Evolutionary conservation across 2,329 filamentous ascomycete genomes (phyloP).

Genomic region (Phaeomoniella chlamydospora): DNA sequence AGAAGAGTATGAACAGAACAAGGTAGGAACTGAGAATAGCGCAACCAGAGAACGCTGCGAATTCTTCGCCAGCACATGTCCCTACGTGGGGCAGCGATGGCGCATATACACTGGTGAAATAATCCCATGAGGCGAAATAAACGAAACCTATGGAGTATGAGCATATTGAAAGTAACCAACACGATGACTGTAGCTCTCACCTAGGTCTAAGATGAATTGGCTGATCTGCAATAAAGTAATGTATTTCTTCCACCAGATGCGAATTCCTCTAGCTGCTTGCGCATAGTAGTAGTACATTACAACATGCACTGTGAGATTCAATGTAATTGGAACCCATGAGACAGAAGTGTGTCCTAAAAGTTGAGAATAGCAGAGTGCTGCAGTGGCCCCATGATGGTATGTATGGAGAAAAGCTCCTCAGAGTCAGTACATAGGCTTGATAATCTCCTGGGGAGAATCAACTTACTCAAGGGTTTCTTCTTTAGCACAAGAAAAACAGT

Average conservation of each 20-base stretch:
- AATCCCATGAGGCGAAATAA: conserved; percentile 89
- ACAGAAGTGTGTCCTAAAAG: conserved; percentile 75
- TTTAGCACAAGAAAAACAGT: conserved; percentile 89
- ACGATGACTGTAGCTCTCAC: conserved; percentile 46
- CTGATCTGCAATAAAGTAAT: conserved; percentile 87
- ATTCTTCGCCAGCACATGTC: conserved; percentile 78
- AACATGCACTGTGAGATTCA: conserved; percentile 81
- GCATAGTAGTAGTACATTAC: conserved; percentile 99
- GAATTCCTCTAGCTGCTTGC: conserved; percentile 79
- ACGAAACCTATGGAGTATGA: conserved; percentile 32
- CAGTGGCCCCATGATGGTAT: conserved; percentile 89
- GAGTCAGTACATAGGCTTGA: not conserved
- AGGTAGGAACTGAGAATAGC: conserved; percentile 80
- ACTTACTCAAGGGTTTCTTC: conserved; percentile 81
- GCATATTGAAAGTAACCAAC: not conserved
- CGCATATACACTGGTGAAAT: conserved; percentile 81
- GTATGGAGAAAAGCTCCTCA: conserved; percentile 84
- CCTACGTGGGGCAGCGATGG: conserved; percentile 62
- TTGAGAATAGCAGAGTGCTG: conserved; percentile 87
- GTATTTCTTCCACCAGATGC: conserved; percentile 97
- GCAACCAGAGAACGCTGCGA: conserved; percentile 76
- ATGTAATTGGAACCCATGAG: conserved; percentile 76
- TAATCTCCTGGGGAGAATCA: not conserved
- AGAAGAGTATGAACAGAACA: conserved; percentile 89
- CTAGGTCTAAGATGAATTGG: conserved; percentile 87